Percentiles rank a stretch among this genome's conserved stretches.
phyloP scores from a whole-genome alignment of 1,284 basidiomycete genomes.

The Cutaneotrichosporon sp. region DNA sequence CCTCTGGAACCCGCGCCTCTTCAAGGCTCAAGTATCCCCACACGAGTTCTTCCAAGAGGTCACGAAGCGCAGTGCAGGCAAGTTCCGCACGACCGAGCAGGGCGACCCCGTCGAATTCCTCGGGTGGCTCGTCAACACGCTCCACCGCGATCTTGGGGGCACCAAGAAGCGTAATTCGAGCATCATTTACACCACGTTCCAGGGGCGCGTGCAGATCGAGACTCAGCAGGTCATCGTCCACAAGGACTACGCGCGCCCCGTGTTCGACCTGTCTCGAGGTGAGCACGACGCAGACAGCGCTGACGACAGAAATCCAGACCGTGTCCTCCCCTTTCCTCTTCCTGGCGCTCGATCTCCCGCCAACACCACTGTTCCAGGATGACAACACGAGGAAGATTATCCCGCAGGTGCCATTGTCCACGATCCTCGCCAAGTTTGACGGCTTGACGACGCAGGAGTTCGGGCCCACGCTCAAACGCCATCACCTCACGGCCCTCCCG shows the following conservation, averaged over 20 bases:
- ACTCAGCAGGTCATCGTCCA: conserved; percentile 86
- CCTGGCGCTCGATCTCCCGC: conserved; percentile 90
- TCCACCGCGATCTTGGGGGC: conserved; percentile 90
- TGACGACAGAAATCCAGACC: conserved; percentile 73
- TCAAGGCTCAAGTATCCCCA: conserved; percentile 97
- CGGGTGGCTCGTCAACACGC: conserved; percentile 88
- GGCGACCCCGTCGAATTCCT: conserved; percentile 96
- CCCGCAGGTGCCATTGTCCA: conserved; percentile 89
- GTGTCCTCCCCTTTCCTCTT: conserved; percentile 88
- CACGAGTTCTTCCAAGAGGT: conserved; percentile 99
- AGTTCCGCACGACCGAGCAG: conserved; percentile 87
- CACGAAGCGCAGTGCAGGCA: conserved; percentile 76
- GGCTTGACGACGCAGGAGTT: conserved; percentile 87
- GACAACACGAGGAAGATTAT: conserved; percentile 95
- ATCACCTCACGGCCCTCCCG: conserved; percentile 83
- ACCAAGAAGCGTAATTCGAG: conserved; percentile 82
- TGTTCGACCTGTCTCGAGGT: conserved; percentile 91
- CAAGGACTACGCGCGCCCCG: conserved; percentile 73
- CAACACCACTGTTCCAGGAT: conserved; percentile 95
- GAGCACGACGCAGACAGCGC: conserved; percentile 29
- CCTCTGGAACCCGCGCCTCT: conserved; percentile 90
- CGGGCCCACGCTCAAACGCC: conserved; percentile 78
- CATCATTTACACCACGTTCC: conserved; percentile 89
- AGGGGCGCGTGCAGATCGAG: conserved; percentile 88
- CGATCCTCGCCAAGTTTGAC: conserved; percentile 94